These are phyloP conservation scores for Arthrocladium fulminans DNA, from an alignment of 2,329 filamentous ascomycete species.

Conservation along the genomic window DNA sequence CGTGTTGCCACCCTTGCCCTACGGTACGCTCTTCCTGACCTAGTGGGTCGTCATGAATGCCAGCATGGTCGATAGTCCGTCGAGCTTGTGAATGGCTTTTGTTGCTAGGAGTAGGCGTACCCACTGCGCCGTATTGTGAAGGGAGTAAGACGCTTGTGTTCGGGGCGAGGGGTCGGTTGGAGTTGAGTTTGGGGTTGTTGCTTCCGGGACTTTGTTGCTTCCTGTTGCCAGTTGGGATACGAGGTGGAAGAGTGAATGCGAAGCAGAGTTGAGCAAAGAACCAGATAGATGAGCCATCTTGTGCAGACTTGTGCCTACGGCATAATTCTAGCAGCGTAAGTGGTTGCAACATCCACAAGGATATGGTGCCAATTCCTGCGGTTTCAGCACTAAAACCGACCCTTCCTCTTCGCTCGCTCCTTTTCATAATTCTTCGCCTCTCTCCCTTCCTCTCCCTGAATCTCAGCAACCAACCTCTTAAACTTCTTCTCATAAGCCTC, in stretches of 20 bases:
- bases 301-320: too few species aligned
- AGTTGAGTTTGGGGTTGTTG: slow-evolving; percentile 52
- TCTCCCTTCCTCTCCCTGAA: slow-evolving; percentile 83
- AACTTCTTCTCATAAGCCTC: slow-evolving; percentile 95
- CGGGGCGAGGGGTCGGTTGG: slow-evolving; percentile 49
- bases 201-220: slow-evolving; percentile 48
- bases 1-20: slow-evolving; percentile 36
- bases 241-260: slow-evolving; percentile 30
- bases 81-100: slow-evolving; percentile 51
- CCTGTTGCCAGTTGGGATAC: slow-evolving; percentile 39
- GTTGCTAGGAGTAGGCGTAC: slow-evolving; percentile 55
- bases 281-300: not conserved
- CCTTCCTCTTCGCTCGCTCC: slow-evolving; percentile 68
- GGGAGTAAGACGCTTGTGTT: slow-evolving; percentile 54
- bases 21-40: slow-evolving; percentile 53
- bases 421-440: slow-evolving; percentile 84
- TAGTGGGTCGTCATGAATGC: slow-evolving; percentile 62
- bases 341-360: too few species aligned
- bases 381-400: too few species aligned
- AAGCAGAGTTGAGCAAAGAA: not conserved
- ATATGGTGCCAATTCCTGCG: too few species aligned
- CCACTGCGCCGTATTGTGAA: slow-evolving; percentile 55
- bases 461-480: slow-evolving; percentile 82
- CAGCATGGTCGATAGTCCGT: slow-evolving; percentile 49
- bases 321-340: too few species aligned